phyloP scores from a whole-genome alignment of 257 asterid genomes.

The Striga asiatica region DNA sequence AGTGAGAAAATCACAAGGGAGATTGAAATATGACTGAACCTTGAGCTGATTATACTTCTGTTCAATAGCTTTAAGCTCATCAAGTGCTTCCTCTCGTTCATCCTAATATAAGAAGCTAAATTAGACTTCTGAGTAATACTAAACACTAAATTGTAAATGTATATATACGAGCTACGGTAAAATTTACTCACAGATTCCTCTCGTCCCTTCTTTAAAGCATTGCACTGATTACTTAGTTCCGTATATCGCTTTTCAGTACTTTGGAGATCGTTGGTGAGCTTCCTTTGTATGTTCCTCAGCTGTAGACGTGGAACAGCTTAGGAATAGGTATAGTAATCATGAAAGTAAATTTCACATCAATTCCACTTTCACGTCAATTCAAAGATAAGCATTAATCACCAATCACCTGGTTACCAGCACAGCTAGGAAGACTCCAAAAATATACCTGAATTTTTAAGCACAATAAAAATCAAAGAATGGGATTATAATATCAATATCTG shows the following conservation, averaged over 20 bases:
- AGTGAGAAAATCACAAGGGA: neutral
- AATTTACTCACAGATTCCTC: conserved; percentile 64
- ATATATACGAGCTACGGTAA: neutral
- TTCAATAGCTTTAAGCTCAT: conserved; percentile 64
- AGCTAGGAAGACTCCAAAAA: conserved; percentile 98
- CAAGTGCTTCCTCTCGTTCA: conserved; percentile 76
- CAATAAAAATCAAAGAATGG: conserved; percentile 4
- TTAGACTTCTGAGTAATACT: conserved; percentile 12
- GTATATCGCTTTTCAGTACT: conserved; percentile 42
- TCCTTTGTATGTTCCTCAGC: conserved; percentile 64
- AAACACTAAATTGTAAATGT: neutral
- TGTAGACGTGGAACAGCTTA: conserved; percentile 39
- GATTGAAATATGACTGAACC: conserved; percentile 31
- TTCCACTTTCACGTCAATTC: neutral
- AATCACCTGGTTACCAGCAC: conserved; percentile 96
- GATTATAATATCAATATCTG: conserved; percentile 3
- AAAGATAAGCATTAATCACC: conserved; percentile 7
- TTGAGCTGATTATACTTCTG: conserved; percentile 53
- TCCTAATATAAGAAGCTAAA: conserved; percentile 36
- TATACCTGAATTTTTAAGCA: conserved; percentile 48
- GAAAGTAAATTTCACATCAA: neutral
- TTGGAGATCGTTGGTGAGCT: conserved; percentile 70
- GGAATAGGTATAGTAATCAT: conserved; percentile 5
- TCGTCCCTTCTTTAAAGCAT: conserved; percentile 74
- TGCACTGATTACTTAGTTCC: conserved; percentile 66